Conservation (phyloP, 495 filamentous ascomycete genomes). For the Aspergillus heteromorphus region DNA sequence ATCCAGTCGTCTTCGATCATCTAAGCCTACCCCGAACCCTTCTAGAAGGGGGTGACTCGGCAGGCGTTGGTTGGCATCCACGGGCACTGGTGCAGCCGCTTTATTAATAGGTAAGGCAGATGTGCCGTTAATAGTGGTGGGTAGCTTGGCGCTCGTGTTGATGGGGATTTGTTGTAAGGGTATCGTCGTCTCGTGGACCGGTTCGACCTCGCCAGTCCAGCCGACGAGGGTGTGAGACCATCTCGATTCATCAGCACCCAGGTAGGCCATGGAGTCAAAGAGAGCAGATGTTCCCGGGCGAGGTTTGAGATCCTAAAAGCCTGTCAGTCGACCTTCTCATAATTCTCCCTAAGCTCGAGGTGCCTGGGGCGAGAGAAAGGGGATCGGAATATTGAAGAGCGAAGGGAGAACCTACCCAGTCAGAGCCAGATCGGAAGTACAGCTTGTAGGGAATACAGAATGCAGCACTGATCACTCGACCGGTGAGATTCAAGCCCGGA, state of each 20-base stretch:
- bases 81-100: conserved; percentile 65
- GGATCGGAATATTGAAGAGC: background rate
- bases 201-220: conserved; percentile 86
- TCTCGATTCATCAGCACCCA: conserved; percentile 65
- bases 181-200: conserved; percentile 31
- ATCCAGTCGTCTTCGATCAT: conserved; percentile 66
- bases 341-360: background rate
- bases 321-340: conserved; percentile 5
- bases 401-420: conserved; percentile 57
- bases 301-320: conserved; percentile 57
- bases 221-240: conserved; percentile 88
- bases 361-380: background rate
- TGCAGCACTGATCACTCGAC: conserved; percentile 79
- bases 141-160: conserved; percentile 23
- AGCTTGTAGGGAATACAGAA: conserved; percentile 79
- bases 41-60: conserved; percentile 54
- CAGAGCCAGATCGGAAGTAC: conserved; percentile 56
- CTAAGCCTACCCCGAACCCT: conserved; percentile 55
- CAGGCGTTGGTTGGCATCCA: conserved; percentile 51
- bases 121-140: conserved; percentile 15
- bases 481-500: conserved; percentile 66
- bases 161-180: conserved; percentile 31
- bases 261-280: conserved; percentile 79
- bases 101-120: conserved; percentile 41
- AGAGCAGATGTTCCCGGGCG: conserved; percentile 82